A percentile compares a stretch with the other conserved stretches of the same genome.
Evolutionary conservation across 2,329 filamentous ascomycete species (phyloP).

Genomic region (Paraphaeosphaeria sporulosa): DNA sequence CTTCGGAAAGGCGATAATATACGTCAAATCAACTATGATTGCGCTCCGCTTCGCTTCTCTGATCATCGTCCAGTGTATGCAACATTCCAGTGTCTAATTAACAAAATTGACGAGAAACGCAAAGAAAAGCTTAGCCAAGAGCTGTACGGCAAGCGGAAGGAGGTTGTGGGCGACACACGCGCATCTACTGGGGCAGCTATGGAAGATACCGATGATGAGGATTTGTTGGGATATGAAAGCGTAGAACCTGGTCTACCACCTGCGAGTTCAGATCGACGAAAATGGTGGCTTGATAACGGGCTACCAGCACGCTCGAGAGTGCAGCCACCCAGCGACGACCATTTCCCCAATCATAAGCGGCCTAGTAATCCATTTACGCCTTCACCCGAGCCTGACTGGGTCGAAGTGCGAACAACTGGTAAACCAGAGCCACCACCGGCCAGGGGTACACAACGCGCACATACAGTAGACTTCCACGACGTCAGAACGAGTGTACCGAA

Average conservation of each 20-base stretch:
- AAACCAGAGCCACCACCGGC: slow-evolving; percentile 42
- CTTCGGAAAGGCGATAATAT: slow-evolving; percentile 85
- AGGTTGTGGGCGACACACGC: slow-evolving; percentile 70
- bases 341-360: slow-evolving; percentile 75
- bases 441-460: slow-evolving; percentile 38
- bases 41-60: slow-evolving; percentile 84
- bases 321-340: slow-evolving; percentile 67
- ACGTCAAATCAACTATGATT: slow-evolving; percentile 82
- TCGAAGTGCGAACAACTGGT: slow-evolving; percentile 55
- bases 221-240: slow-evolving; percentile 80
- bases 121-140: slow-evolving; percentile 77
- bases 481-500: slow-evolving; percentile 12
- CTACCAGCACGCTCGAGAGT: slow-evolving; percentile 78
- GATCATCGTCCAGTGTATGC: slow-evolving; percentile 97
- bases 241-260: slow-evolving; percentile 78
- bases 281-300: slow-evolving; percentile 72
- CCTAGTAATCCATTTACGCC: slow-evolving; percentile 82
- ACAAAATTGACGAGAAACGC: slow-evolving; percentile 75
- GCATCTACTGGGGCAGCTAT: slow-evolving; percentile 57
- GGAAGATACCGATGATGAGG: slow-evolving; percentile 77
- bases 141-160: slow-evolving; percentile 74
- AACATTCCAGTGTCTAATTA: slow-evolving; percentile 83
- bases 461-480: slow-evolving; percentile 40
- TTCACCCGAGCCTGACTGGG: slow-evolving; percentile 84
- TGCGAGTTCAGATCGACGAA: slow-evolving; percentile 67